Evolutionary conservation across 805 yeast species (phyloP).

Genomic region (Metschnikowia peoriensis): DNA sequence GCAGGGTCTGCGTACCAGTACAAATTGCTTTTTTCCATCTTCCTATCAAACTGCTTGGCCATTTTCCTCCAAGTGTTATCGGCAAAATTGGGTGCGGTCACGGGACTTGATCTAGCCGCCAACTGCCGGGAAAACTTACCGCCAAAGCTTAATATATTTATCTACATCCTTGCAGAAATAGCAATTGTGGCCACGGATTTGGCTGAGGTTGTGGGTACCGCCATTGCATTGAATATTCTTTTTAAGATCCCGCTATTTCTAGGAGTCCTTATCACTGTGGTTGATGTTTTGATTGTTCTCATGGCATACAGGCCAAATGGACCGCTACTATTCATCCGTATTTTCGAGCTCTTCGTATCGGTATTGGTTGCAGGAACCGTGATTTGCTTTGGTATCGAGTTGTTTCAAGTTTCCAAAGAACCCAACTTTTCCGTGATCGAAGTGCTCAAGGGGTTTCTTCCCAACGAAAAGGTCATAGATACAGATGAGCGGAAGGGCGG

Average conservation of each 20-base stretch:
- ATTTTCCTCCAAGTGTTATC: slow-evolving; percentile 82
- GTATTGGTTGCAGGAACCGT: slow-evolving; percentile 78
- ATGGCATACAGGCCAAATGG: slow-evolving; percentile 87
- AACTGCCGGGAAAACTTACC: slow-evolving; percentile 79
- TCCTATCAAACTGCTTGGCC: slow-evolving; percentile 82
- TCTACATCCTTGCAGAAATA: slow-evolving; percentile 79
- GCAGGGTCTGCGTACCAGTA: slow-evolving; percentile 88
- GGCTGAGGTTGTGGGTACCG: slow-evolving; percentile 98
- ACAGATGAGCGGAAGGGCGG: slow-evolving; percentile 23
- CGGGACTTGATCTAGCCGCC: slow-evolving; percentile 89
- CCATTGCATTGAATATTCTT: slow-evolving; percentile 83
- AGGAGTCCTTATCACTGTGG: slow-evolving; percentile 82
- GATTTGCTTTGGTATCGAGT: slow-evolving; percentile 76
- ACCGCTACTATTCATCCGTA: slow-evolving; percentile 69
- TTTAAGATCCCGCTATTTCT: slow-evolving; percentile 74
- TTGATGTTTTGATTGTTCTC: slow-evolving; percentile 82
- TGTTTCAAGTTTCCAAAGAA: slow-evolving; percentile 61
- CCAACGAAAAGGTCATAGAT: slow-evolving; percentile 41
- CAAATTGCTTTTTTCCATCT: slow-evolving; percentile 71
- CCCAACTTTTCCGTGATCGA: slow-evolving; percentile 47
- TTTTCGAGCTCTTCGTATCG: slow-evolving; percentile 81
- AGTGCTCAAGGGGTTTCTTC: slow-evolving; percentile 57
- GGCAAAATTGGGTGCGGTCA: slow-evolving; percentile 87
- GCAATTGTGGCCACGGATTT: slow-evolving; percentile 95
- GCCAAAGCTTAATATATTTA: slow-evolving; percentile 51